Evolutionary conservation across 306 rosid genomes (phyloP), one percentile per base, ranked within the genome.

Genomic region (Biancaea sappan): DNA sequence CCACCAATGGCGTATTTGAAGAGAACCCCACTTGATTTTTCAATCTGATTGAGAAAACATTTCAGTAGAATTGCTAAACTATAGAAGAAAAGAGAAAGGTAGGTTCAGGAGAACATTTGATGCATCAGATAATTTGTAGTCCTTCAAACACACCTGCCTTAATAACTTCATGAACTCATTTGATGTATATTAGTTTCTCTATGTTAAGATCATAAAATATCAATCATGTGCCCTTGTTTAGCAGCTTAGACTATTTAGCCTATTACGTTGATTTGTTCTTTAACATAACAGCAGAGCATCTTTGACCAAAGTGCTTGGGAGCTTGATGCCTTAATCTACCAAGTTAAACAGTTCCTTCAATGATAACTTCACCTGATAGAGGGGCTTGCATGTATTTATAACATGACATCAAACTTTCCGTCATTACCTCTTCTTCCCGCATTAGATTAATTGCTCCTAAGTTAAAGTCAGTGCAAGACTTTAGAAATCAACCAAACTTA

Each of bases 1-100:
- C 76, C 48, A 78, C 57, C 70, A 41, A 63, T 61, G 54, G 8
- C 75, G 47, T 47, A 68, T 66, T 72, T 41, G 16, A 73, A 38
- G 50, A 66, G 56, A 60, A 46, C 19, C 65, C 48, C 52, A 19
- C 66, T 67, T 62, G 18, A 25, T 63, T 57, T 48, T 48, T 48
- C 59, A 14, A 29, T 24, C 61, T 48, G 43, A 50, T 60, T 48
- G 71, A 26, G 29, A 56, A 75, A 62, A 24, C 70, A 37, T 48
- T 16, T 52, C 57, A 74, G 32, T 5, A 21, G n/a, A 57, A 71
- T 64, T 76, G 52, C 67, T 50, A 59, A 56, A 21, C 21, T 35
- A 25, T 11, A 69, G 44, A 51, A 37, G 60, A 54, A 56, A 59
- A 69, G 38, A 25, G 21, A 50, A 69, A 59, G 50, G 48, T 60